These are phyloP conservation scores for Rhizopogon roseolus DNA, from an alignment of 768 basidiomycete species.

Conservation along the genomic window DNA sequence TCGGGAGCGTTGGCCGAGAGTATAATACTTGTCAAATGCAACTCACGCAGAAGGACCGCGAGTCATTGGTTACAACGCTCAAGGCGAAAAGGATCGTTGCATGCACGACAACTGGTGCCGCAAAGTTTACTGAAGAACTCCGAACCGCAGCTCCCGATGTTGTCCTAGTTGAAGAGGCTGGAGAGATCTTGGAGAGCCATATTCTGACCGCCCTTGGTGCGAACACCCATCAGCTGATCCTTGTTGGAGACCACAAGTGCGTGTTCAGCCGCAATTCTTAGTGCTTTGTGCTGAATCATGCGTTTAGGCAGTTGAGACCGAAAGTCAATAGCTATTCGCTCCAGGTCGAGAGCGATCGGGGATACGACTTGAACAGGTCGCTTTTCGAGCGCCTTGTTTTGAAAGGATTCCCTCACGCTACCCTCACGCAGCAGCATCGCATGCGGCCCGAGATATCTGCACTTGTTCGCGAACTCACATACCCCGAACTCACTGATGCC, in stretches of 20 bases:
- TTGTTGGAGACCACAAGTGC: constrained; percentile 66
- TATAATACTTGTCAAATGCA: constrained; percentile 33
- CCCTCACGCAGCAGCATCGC: constrained; percentile 49
- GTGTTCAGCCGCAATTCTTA: constrained; percentile 12
- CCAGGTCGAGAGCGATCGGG: constrained; percentile 60
- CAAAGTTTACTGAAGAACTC: constrained; percentile 45
- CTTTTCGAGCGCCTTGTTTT: constrained; percentile 60
- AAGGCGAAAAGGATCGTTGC: constrained; percentile 47
- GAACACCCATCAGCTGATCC: constrained; percentile 43
- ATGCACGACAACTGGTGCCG: constrained; percentile 61
- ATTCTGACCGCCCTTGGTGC: constrained; percentile 47
- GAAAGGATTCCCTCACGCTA: constrained; percentile 51
- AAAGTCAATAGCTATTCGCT: constrained; percentile 57
- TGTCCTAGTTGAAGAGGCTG: constrained; percentile 60
- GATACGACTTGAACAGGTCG: constrained; percentile 55
- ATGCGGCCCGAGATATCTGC: constrained; percentile 65
- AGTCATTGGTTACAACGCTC: constrained; percentile 29
- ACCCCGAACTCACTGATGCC: constrained; percentile 54
- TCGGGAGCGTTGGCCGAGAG: constrained; percentile 22
- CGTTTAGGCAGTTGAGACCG: constrained; percentile 53
- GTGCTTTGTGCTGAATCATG: background rate
- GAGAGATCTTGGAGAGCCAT: constrained; percentile 62
- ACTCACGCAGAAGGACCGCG: constrained; percentile 27
- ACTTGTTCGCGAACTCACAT: constrained; percentile 52
- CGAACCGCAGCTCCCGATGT: constrained; percentile 40